Percentiles rank a stretch among this genome's conserved stretches.
These are phyloP conservation scores for Streptanthus diversifolius DNA, from an alignment of 345 rosid genomes.

Conservation along the genomic window DNA sequence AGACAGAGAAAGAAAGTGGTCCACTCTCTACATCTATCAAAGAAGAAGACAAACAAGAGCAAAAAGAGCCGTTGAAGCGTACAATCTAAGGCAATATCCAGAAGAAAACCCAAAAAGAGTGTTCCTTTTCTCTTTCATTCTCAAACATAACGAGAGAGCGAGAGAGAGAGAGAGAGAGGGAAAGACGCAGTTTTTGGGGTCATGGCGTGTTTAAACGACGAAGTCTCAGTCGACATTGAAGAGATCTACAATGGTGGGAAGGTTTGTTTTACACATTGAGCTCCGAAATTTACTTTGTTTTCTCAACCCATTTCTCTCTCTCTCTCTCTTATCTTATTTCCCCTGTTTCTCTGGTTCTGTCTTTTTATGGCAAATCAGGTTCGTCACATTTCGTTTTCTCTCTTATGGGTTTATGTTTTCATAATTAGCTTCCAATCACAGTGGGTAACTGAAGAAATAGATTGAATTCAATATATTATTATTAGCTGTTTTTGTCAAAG, in stretches of 20 bases:
- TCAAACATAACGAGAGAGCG: not conserved
- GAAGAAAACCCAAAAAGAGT: not conserved
- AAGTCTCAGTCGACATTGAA: constrained; percentile 60
- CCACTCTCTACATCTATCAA: constrained; percentile 17
- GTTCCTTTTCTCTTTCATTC: not conserved
- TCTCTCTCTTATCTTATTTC: not conserved
- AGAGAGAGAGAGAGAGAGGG: not conserved
- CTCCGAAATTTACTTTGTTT: constrained; percentile 12
- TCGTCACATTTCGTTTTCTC: constrained; percentile 9
- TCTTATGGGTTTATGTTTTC: constrained; percentile 13
- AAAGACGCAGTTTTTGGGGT: constrained; percentile 15
- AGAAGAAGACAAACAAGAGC: constrained; percentile 12
- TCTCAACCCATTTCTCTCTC: not conserved
- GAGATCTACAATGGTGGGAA: constrained; percentile 85
- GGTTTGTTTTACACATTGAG: constrained; percentile 37
- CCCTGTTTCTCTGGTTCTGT: not conserved
- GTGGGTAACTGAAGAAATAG: not conserved
- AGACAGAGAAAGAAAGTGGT: constrained; percentile 27
- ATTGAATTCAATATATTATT: not conserved
- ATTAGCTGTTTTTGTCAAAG: not conserved
- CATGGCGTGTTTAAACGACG: constrained; percentile 65
- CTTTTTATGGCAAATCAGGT: not conserved
- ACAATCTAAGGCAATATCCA: constrained; percentile 11
- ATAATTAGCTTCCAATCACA: constrained; percentile 4
- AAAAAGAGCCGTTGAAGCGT: constrained; percentile 37